These are phyloP conservation scores for Chlorella sorokiniana DNA, from an alignment of 139 green algal genomes.

Conservation along the genomic window DNA sequence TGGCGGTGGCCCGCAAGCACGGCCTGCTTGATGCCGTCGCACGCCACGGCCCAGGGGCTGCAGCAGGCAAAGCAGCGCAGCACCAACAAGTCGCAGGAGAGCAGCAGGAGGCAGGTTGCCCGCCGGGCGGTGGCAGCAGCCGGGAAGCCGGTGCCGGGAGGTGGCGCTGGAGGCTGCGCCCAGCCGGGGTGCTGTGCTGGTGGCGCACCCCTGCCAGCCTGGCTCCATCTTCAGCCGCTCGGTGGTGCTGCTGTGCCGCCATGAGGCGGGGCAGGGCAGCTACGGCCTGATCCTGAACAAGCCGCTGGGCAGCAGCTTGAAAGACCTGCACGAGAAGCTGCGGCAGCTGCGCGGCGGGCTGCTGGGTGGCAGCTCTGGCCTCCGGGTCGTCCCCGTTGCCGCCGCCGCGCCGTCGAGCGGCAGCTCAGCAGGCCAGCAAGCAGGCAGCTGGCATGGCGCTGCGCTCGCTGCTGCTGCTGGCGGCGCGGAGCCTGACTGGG, in stretches of 20 bases:
- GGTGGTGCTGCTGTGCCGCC: constrained; percentile 25
- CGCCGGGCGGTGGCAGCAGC: too few species aligned
- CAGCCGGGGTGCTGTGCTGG: neutral
- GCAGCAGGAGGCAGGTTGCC: neutral
- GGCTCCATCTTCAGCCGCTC: constrained; percentile 25
- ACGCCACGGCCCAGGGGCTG: neutral
- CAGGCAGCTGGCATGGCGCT: neutral
- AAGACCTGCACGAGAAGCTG: constrained; percentile 12
- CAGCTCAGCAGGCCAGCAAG: neutral
- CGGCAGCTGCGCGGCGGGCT: constrained; percentile 5
- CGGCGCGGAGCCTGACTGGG: neutral
- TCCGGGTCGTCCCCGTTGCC: neutral
- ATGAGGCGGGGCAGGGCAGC: neutral
- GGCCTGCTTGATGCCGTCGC: neutral
- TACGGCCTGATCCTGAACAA: constrained; percentile 31
- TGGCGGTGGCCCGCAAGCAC: constrained; percentile 28
- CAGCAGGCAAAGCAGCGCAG: neutral
- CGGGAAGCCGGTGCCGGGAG: too few species aligned
- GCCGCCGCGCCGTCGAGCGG: neutral
- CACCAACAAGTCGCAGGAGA: neutral
- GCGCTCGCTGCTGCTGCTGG: neutral
- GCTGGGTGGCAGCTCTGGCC: neutral
- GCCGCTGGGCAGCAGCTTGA: constrained; percentile 21
- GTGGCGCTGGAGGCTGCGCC: neutral
- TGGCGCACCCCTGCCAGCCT: constrained; percentile 28